A percentile compares a stretch with the other conserved stretches of the same genome.
Evolutionary conservation across 768 basidiomycete species (phyloP).

Genomic region (Neoboletus magnificus): DNA sequence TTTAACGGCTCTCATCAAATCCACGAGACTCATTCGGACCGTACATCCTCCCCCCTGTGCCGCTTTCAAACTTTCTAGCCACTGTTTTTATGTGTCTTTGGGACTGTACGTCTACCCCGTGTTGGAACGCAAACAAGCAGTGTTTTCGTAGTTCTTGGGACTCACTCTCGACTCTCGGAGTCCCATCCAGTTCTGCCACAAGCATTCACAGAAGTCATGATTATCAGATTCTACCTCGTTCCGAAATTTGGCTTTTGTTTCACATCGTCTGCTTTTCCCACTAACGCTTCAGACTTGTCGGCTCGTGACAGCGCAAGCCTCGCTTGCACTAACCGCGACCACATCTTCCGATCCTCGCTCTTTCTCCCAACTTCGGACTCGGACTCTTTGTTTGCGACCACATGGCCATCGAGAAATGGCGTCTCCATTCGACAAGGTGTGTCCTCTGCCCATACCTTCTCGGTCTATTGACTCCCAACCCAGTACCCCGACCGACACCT

Average conservation of each 20-base stretch:
- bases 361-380: conserved; percentile 36
- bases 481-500: conserved; percentile 78
- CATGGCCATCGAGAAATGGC: conserved; percentile 77
- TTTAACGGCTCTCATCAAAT: neutral
- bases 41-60: no score
- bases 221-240: no score
- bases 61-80: no score
- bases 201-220: no score
- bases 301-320: conserved; percentile 1
- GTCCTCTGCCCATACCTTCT: neutral
- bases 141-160: no score
- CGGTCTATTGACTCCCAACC: neutral
- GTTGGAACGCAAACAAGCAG: no score
- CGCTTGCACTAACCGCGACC: neutral
- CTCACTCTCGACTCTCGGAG: no score
- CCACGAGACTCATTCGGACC: no score
- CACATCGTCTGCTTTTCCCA: conserved; percentile 11
- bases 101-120: neutral
- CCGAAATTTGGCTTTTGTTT: neutral
- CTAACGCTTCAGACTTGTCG: conserved; percentile 15
- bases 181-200: no score
- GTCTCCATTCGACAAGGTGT: conserved; percentile 70
- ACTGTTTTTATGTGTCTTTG: neutral
- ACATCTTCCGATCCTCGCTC: conserved; percentile 2
- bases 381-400: conserved; percentile 81